Base-by-base conservation (phyloP, 129 eudicot genomes). In the Apium graveolens region DNA sequence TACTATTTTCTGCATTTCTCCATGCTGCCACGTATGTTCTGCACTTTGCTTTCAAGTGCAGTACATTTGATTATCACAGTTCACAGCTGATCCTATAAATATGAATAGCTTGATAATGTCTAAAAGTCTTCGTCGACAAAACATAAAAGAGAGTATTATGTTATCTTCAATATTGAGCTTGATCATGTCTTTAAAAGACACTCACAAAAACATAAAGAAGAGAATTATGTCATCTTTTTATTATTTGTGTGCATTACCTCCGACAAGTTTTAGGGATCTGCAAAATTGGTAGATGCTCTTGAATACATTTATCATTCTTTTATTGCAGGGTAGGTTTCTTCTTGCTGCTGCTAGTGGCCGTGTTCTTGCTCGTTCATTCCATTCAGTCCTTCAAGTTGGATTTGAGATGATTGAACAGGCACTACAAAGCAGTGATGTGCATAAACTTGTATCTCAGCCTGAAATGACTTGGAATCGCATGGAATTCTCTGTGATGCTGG, bases 301-400 rank as follows among this genome's bases (percentile, higher is more conserved):
- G 62, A 60, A 68, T 41, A 31, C 74, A 73, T 79, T 71, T 35
- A 5, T 75, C 71, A 32, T 84, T 82, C 73, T 78, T 62, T 76
- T 80, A 73, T 80, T n/a, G 69, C 97, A 95, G 98, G 98, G 98
- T 82, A 84, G 98, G 74, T 92, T 92, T 89, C 80, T 95, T 87
- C 97, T 95, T 81, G 99, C 99, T 79, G 99, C 99, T 90, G 92
- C 90, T 76, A 92, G 99, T 80, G 99, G 99, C 60, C 91, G 97
- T 81, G 97, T 95, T 76, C 87, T 95, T 81, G 99, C 97, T 74
- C 97, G 96, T 55, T 95, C 99, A 48, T 91, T 95, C 70, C 99
- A 92, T 83, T 90, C 99, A 38, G 94, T 95, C 70, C 88, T 92
- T 49, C 88, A 90, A 45, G 94, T 95, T 76, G 99, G 99, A 60